Percentiles rank a stretch among this genome's conserved stretches.
Conservation (phyloP, 768 basidiomycete genomes). For the Suillus lakei region DNA sequence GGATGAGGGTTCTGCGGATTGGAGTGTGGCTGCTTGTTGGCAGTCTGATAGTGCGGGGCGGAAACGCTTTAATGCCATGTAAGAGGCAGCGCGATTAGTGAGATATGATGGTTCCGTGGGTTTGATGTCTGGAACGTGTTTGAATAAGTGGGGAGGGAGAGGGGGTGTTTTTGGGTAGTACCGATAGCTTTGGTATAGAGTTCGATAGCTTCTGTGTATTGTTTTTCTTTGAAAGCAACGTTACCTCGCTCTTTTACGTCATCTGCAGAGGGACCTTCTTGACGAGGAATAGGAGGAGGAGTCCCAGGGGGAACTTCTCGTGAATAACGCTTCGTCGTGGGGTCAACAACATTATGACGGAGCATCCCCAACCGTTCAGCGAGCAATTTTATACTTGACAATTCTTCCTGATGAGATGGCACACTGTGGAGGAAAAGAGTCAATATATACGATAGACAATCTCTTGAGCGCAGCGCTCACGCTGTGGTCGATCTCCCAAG, state of each 20-base stretch:
- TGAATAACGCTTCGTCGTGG: slow-evolving; percentile 60
- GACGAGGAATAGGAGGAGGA: slow-evolving; percentile 34
- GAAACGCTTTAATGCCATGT: slow-evolving; percentile 82
- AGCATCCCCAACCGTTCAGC: slow-evolving; percentile 82
- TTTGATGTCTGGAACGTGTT: slow-evolving; percentile 51
- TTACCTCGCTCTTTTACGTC: slow-evolving; percentile 83
- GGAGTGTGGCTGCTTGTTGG: slow-evolving; percentile 70
- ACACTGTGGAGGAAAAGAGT: slow-evolving; percentile 14
- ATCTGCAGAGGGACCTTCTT: slow-evolving; percentile 43
- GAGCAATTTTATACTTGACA: slow-evolving; percentile 57
- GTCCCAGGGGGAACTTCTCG: slow-evolving; percentile 49
- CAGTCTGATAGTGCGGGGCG: slow-evolving; percentile 79
- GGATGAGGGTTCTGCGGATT: slow-evolving; percentile 60
- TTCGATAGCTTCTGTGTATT: slow-evolving; percentile 69
- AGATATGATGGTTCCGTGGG: slow-evolving; percentile 73
- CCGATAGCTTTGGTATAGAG: slow-evolving; percentile 79
- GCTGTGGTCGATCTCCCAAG: slow-evolving; percentile 44
- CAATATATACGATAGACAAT: slow-evolving; percentile 18
- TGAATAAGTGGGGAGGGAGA: slow-evolving; percentile 19
- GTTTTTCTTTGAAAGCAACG: slow-evolving; percentile 66
- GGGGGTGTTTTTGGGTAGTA: no score
- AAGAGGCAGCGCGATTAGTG: slow-evolving; percentile 86
- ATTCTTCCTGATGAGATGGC: slow-evolving; percentile 23
- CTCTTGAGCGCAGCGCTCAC: slow-evolving; percentile 26
- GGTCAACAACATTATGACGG: slow-evolving; percentile 68